Evolutionary conservation across 768 basidiomycete species (phyloP), one percentile per base, ranked within the genome.

Genomic region (Amanita fuliginea): DNA sequence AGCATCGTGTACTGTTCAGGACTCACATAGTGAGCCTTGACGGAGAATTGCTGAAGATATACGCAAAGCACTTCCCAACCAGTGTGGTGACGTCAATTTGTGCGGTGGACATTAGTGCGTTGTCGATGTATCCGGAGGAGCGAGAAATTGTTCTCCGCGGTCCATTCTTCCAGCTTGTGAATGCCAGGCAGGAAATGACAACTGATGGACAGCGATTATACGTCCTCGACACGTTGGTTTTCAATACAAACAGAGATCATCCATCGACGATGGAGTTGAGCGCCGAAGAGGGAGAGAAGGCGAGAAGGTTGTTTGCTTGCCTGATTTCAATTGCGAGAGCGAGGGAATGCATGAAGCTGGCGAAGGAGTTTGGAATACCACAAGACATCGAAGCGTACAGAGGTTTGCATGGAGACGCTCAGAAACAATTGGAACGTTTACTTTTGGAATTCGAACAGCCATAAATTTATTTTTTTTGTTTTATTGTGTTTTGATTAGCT

Each of bases 251-350:
- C 40, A 44, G 59, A 21, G 59, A 58, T 46, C 59, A 58, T 21
- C 59, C 56, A 9, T 59, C 57, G 28, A 60, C 59, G 26, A 59
- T 57, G 57, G 59, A 60, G 43, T 51, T 59, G 34, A 45, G 52
- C 19, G 55, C 49, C n/a, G 41, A 46, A 6, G 54, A 59, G 22
- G 55, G 55, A 13, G 49, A 53, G 6, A 44, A 33, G 11, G 59
- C 59, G 5, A 43, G 58, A 34, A 42, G 39, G 4, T 35, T 59
- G 33, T 56, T 57, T 37, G 49, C 47, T 3, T 45, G 47, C 16
- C 16, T 45, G 28, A 45, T 45, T 34, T 30, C 33, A 33, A 54
- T 55, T 34, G 56, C 53, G 18, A 55, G 59, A 37, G 51, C 55
- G 9, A 54, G 47, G 47, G 56, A 53, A 24, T 60, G 58, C 42